Base-by-base conservation (phyloP, 176 grass and related monocot genomes). In the Oryza nivara region DNA sequence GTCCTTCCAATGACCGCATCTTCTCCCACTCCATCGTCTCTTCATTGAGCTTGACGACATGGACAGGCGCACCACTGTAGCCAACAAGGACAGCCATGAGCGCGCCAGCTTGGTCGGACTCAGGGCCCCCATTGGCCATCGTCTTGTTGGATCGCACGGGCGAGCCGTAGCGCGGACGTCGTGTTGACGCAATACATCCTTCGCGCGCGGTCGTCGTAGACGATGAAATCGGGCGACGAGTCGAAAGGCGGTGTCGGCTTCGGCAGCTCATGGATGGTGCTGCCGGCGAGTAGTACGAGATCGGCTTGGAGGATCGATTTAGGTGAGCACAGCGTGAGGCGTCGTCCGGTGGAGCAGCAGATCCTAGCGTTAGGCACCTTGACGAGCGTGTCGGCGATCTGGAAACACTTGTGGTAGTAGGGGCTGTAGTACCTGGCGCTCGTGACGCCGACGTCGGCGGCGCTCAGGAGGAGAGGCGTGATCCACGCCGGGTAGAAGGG, bases 371-470 rank as follows among this genome's bases (percentile, higher is more conserved):
- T 70, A 0, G 82, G 64, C 7, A 28, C 17, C 0, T 16, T 70
- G 0, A 32, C 2, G 30, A 84, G 82, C 0, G 68, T 79, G 45
- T 67, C 0, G 40, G 14, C 20, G 51, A 84, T 3, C 82, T 89
- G 63, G 11, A 89, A 89, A 5, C 40, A 84, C 26, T 40, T 89
- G 35, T 75, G 32, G 48, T 69, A 69, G 9, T 75, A 84, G n/a
- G 82, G 87, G 38, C 87, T 80, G 45, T 89, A 89, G 82, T 68
- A 89, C 6, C 82, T 45, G 19, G 74, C 22, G 49, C 17, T 52
- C 0, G 49, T 52, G 49, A 16, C 4, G 3, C 49, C 49, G 4
- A 52, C 4, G 49, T 52, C 49, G 4, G 3, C 12, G 49, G 49
- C 3, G 49, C 14, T 52, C 14, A 52, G 14, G 12, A 52, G 49